Evolutionary conservation across 1,139 yeast species (phyloP), one percentile per base, ranked within the genome.

Genomic region (Diutina scorzettiae): DNA sequence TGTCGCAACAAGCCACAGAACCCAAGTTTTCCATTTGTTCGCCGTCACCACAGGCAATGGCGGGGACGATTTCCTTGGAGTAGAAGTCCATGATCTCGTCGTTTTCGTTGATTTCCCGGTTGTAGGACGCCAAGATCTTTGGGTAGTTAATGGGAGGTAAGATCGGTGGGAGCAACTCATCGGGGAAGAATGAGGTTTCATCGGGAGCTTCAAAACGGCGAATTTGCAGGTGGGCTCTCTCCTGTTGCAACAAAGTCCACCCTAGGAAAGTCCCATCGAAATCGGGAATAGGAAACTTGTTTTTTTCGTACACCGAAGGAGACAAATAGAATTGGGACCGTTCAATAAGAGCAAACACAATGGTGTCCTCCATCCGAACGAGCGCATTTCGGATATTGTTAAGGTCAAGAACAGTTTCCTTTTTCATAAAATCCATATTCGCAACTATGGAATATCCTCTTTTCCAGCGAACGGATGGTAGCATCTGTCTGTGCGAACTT

Each of bases 201-300:
- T 91, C 98, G 0, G 97, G 97, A 0, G 96, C 89, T 56, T 87
- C 91, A 57, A 79, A 91, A 51, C 98, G 71, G 55, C 98, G 76
- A 41, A 89, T 72, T 58, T 83, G 93, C 4, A 94, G 79, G 49
- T 91, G 96, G 11, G 76, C 73, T 45, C 64, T 73, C 59, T 91
- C 98, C 51, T 80, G 67, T 53, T 85, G 91, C 45, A 76, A 58
- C 40, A 89, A 65, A 7, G 86, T 67, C 91, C 95, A 91, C 51
- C 89, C 96, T 49, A 91, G 66, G 56, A 91, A 87, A 0, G 91
- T 78, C 2, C 94, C 95, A 28, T 81, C 69, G 52, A 81, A 84
- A 45, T 75, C 66, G 3, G 85, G 82, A 30, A 87, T 75, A 3
- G 66, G 59, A 47, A 78, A 75, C 47, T 75, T 75, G 48, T 75